Evolutionary conservation across 2,329 filamentous ascomycete genomes (phyloP).

Genomic region (Trichoderma afroharzianum): DNA sequence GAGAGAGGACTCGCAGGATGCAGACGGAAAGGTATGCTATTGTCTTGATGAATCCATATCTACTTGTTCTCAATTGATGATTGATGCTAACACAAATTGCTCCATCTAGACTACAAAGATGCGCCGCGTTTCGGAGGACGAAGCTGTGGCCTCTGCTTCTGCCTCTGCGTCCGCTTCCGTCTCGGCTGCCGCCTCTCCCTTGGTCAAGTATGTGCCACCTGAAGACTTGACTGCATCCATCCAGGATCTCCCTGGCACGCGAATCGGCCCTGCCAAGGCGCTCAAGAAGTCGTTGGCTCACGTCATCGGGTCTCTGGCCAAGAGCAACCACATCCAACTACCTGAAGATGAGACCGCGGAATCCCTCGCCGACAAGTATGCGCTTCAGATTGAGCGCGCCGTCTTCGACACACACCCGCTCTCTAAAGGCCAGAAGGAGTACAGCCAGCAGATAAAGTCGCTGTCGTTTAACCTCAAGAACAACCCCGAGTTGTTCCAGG

Average conservation of each 20-base stretch:
- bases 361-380: conserved; percentile 64
- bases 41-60: neutral
- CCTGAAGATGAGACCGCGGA: conserved; percentile 62
- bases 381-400: conserved; percentile 75
- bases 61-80: neutral
- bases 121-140: conserved; percentile 54
- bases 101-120: conserved; percentile 40
- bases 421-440: conserved; percentile 45
- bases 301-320: conserved; percentile 63
- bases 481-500: conserved; percentile 73
- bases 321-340: conserved; percentile 60
- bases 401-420: conserved; percentile 54
- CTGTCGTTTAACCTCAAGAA: conserved; percentile 85
- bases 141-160: conserved; percentile 32
- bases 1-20: conserved; percentile 54
- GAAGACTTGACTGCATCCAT: conserved; percentile 50
- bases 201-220: conserved; percentile 45
- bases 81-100: conserved; percentile 16
- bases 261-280: conserved; percentile 66
- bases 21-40: conserved; percentile 43
- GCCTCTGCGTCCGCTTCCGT: conserved; percentile 1
- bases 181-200: conserved; percentile 28
- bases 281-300: conserved; percentile 67
- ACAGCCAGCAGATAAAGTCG: conserved; percentile 64
- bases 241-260: conserved; percentile 55